Evolutionary conservation across 768 basidiomycete genomes (phyloP).

Genomic region (Coprinopsis marcescibilis): DNA sequence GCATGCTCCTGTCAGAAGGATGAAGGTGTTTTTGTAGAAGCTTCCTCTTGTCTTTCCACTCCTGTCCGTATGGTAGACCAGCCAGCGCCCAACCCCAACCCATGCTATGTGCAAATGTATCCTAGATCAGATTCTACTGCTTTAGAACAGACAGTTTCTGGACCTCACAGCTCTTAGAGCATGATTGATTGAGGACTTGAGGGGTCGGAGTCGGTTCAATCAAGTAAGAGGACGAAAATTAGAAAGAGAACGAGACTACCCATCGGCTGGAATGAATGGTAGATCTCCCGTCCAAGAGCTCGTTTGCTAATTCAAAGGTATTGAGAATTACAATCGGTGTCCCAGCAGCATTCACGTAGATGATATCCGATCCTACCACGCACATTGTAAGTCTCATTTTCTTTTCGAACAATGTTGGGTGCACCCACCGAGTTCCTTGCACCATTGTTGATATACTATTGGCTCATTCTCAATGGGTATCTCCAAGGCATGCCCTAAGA

Average conservation of each 20-base stretch:
- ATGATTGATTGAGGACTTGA: constrained; percentile 13
- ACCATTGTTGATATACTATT: not conserved
- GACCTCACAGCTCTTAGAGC: constrained; percentile 15
- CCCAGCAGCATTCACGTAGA: constrained; percentile 17
- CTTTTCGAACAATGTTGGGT: not conserved
- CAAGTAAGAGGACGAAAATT: not conserved
- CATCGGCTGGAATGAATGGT: constrained; percentile 18
- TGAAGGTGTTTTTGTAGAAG: constrained; percentile 3
- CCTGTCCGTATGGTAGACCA: constrained; percentile 4
- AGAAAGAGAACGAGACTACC: not conserved
- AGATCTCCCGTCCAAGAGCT: constrained; percentile 19
- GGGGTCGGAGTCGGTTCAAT: not conserved
- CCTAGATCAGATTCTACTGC: not conserved
- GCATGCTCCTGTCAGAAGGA: not conserved
- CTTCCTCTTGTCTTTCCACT: constrained; percentile 7
- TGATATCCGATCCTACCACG: constrained; percentile 18
- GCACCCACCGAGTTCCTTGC: constrained; percentile 1
- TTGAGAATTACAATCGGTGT: constrained; percentile 18
- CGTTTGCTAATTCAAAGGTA: constrained; percentile 15
- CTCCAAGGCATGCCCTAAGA: constrained; percentile 8
- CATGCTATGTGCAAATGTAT: constrained; percentile 9
- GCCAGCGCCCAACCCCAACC: constrained; percentile 11
- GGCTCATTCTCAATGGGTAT: constrained; percentile 1
- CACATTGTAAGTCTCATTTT: not conserved
- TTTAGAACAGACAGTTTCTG: not conserved